Evolutionary conservation across 2,329 filamentous ascomycete genomes (phyloP).

Genomic region (Fusarium incarnatum): DNA sequence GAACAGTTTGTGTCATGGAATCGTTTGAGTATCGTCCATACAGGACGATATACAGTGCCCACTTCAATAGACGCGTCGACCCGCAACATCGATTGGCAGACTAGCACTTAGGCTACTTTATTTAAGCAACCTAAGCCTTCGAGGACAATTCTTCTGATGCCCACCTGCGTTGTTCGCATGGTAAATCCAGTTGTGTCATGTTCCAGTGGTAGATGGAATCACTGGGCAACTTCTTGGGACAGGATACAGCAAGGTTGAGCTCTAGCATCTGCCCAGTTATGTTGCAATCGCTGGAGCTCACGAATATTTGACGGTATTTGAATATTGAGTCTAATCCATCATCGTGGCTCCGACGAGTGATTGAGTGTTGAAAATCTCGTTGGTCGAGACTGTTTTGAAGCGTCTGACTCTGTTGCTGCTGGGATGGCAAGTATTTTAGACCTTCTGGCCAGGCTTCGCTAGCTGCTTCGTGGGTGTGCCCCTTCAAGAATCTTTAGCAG

Average conservation of each 20-base stretch:
- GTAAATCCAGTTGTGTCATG: background rate
- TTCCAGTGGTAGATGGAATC: background rate
- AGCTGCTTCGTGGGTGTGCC: background rate
- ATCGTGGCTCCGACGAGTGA: background rate
- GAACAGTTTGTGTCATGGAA: slow-evolving; percentile 11
- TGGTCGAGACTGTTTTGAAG: background rate
- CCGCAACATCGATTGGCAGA: background rate
- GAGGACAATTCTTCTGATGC: no score
- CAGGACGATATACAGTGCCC: no score
- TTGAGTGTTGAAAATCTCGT: background rate
- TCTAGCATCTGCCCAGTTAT: background rate
- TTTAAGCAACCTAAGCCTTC: no score
- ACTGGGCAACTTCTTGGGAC: background rate
- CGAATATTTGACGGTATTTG: background rate
- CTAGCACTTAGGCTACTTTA: no score
- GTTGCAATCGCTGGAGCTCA: background rate
- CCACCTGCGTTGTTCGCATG: background rate
- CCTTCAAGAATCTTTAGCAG: background rate
- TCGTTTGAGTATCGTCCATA: slow-evolving; percentile 26
- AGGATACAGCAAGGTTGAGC: background rate
- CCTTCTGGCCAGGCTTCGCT: background rate
- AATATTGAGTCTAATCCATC: background rate
- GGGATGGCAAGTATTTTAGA: background rate
- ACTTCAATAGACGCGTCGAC: background rate
- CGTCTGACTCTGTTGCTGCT: background rate